Base-by-base conservation (phyloP, 805 yeast genomes). In the Peterozyma toletana region DNA sequence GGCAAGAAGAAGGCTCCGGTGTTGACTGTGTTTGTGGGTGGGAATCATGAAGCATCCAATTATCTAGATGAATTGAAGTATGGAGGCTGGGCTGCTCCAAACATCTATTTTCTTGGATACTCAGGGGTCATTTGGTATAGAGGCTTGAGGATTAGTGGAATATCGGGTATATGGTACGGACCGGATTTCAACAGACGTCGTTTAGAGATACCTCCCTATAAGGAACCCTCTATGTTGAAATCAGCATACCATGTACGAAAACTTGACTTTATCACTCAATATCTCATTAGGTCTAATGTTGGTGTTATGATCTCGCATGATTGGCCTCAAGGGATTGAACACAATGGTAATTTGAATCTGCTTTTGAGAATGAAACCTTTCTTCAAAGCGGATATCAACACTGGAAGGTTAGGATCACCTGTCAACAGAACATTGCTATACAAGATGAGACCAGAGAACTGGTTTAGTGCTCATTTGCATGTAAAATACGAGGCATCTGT, bases 61-160 rank as follows among this genome's bases (percentile, higher is more conserved):
- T 86, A 85, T 57, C 57, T 93, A 49, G 67, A 75, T 48, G 88
- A 85, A 52, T 63, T 90, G 46, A 77, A 76, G 47, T 75, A 72
- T 58, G 99, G 99, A 11, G 99, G 99, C 0, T 93, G 91, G 86
- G 90, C 86, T 1, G 95, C 96, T 1, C 86, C 88, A 1, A 81
- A 83, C 49, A 86, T 93, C 11, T 93, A 83, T 60, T 93, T 79
- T 57, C 56, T 93, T 53, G 99, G 99, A 0, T 77, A 78, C 37
- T 75, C 82, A 15, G 87, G 89, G 13, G 78, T 79, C 2, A 64
- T 93, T 2, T 79, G 86, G 80, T 85, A 66, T 53, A 76, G 73
- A 50, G 96, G 96, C 0, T 50, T 91, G 5, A 66, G 83, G 47
- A 86, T 93, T 21, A 83, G 79, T 18, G 96, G 96, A 0, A 49